Evolutionary conservation across 2,329 filamentous ascomycete genomes (phyloP).

Genomic region (Meredithiella fracta): DNA sequence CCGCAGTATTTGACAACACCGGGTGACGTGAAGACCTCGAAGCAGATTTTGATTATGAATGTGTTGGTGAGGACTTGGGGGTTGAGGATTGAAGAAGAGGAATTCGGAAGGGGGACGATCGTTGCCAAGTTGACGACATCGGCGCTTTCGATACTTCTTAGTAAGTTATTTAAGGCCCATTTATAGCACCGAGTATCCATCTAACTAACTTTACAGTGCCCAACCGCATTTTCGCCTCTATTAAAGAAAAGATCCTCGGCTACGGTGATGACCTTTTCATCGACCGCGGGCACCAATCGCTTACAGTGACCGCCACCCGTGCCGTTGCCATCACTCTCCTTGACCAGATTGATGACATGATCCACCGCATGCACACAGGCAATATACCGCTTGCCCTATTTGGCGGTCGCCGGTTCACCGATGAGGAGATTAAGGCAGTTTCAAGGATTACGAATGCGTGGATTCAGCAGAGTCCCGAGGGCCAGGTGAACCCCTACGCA

Average conservation of each 20-base stretch:
- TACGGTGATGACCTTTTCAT: conserved; percentile 11
- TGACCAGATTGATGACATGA: conserved; percentile 22
- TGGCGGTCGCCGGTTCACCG: conserved; percentile 15
- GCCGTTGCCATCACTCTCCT: conserved; percentile 19
- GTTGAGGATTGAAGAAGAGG: conserved; percentile 30
- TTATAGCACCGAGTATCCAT: background rate
- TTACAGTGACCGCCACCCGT: conserved; percentile 13
- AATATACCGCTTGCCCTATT: conserved; percentile 18
- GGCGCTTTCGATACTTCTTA: conserved; percentile 29
- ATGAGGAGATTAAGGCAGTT: conserved; percentile 19
- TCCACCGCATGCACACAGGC: conserved; percentile 18
- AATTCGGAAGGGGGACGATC: conserved; percentile 26
- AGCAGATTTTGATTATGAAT: conserved; percentile 26
- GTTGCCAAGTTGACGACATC: conserved; percentile 24
- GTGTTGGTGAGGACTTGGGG: conserved; percentile 35
- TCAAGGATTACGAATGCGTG: conserved; percentile 22
- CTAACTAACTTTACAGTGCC: conserved; percentile 2
- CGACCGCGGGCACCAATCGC: conserved; percentile 13
- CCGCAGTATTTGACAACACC: conserved; percentile 18
- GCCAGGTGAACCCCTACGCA: conserved; percentile 6
- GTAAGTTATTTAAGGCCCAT: conserved; percentile 25
- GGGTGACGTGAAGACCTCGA: conserved; percentile 18
- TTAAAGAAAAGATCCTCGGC: conserved; percentile 21
- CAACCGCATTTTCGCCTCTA: conserved; percentile 17
- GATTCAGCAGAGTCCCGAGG: conserved; percentile 4